Conservation (phyloP, 306 rosid genomes). For the apple (Malus domestica) region DNA sequence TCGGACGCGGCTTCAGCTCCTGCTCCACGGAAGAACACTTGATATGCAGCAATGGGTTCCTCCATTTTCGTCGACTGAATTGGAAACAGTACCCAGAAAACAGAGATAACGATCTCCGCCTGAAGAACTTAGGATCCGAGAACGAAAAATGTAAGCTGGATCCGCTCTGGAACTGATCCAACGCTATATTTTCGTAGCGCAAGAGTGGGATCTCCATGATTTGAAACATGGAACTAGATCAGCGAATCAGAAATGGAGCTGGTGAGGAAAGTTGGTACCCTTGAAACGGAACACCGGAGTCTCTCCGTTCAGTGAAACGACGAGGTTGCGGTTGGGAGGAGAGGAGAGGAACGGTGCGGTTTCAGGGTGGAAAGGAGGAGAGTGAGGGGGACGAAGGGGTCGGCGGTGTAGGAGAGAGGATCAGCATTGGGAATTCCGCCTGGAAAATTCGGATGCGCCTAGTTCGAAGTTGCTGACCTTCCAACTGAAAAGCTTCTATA, state of each 20-base stretch:
- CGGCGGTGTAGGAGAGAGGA: conserved; percentile 2
- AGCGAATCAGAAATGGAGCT: not conserved
- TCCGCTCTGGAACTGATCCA: conserved; percentile 21
- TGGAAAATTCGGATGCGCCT: not conserved
- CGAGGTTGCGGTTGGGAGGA: not conserved
- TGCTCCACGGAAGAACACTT: conserved; percentile 46
- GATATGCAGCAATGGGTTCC: conserved; percentile 26
- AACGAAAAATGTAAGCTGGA: conserved; percentile 21
- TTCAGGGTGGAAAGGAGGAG: not conserved
- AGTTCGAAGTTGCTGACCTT: not conserved
- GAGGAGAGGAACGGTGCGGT: not conserved
- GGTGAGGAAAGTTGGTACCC: conserved; percentile 2
- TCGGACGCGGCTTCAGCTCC: conserved; percentile 42
- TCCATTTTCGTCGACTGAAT: conserved; percentile 23
- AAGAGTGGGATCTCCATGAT: conserved; percentile 57
- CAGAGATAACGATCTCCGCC: conserved; percentile 14
- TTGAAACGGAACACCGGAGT: not conserved
- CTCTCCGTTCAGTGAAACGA: not conserved
- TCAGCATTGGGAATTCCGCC: conserved; percentile 42
- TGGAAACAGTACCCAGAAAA: conserved; percentile 26
- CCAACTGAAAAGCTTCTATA: not conserved
- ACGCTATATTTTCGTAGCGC: conserved; percentile 23
- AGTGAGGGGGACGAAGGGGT: not conserved
- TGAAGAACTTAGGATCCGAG: conserved; percentile 12
- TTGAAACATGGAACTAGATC: not conserved